phyloP scores from a whole-genome alignment of 371 early-diverging fungal species.

The Actinomortierella ambigua region DNA sequence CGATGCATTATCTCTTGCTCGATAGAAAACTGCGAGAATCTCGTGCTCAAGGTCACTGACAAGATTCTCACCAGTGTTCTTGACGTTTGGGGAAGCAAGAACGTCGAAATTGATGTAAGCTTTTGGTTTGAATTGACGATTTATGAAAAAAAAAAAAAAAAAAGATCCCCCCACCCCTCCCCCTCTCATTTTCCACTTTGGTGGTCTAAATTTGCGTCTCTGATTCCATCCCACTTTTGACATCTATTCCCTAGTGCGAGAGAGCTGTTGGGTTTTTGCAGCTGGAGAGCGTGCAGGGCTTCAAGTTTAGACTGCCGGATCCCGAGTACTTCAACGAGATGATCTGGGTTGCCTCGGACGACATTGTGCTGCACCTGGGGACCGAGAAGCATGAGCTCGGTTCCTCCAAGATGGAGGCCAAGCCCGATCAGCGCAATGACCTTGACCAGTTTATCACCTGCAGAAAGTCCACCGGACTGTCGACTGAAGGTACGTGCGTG shows the following conservation, averaged over 20 bases:
- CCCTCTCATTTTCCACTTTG: neutral
- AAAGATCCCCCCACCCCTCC: neutral
- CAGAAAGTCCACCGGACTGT: constrained; percentile 16
- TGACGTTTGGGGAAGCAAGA: constrained; percentile 37
- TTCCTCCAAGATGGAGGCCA: constrained; percentile 17
- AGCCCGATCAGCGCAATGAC: constrained; percentile 17
- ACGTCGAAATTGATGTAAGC: constrained; percentile 21
- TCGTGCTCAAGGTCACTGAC: constrained; percentile 28
- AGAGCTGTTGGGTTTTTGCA: constrained; percentile 29
- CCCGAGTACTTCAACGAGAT: constrained; percentile 40
- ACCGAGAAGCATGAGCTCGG: constrained; percentile 24
- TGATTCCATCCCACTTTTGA: too few species aligned
- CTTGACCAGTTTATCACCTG: constrained; percentile 38
- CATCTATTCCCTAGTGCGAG: constrained; percentile 11
- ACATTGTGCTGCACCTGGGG: constrained; percentile 26
- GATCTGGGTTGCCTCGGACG: constrained; percentile 37
- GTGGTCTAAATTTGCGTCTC: too few species aligned
- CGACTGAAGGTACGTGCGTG: constrained; percentile 41
- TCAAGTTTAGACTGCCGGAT: constrained; percentile 24
- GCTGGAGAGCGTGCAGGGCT: constrained; percentile 26
- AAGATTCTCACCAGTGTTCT: constrained; percentile 41
- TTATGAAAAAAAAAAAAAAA: too few species aligned
- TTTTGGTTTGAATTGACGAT: constrained; percentile 1
- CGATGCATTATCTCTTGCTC: neutral
- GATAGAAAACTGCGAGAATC: constrained; percentile 40